Base-by-base conservation (phyloP, 1,284 basidiomycete genomes). In the Macrocystidia cucumis region DNA sequence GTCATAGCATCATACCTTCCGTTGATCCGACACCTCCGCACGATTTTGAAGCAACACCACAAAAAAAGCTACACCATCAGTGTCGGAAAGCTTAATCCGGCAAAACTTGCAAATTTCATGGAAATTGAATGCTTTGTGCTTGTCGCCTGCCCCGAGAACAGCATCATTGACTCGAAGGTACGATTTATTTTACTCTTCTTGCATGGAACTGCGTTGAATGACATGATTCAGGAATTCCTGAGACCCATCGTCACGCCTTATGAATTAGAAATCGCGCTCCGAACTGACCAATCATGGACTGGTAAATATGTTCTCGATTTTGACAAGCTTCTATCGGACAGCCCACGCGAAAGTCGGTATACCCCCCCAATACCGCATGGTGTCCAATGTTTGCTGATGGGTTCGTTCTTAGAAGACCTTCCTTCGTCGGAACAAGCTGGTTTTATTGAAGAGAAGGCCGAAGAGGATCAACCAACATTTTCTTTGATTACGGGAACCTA, bases 81-180 rank as follows among this genome's bases (percentile, higher is more conserved):
- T 32, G 95, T 98, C 0, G 96, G 96, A 20, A 92, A 97, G 58
- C 72, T 97, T 38, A 97, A 91, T 49, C 95, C 95, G 0, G 78
- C 92, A 11, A 98, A 98, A 53, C 68, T 99, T 21, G 95, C 85
- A 8, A 98, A 98, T 55, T 98, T 98, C 56, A 74, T 90, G 49
- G 93, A 98, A 56, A 84, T 99, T 34, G 95, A 98, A 53, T 93
- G 91, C 50, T 98, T 93, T 50, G 84, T 98, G 4, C 70, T 98
- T 39, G 84, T 97, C 1, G 93, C 93, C 1, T 98, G 95, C 58
- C 84, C 85, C 0, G 95, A 98, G 55, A 95, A 95, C 48, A 91
- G 87, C 33, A 57, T 98, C 24, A 74, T 96, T 11, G 90, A 96
- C 32, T 72, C 84, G 0, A 89, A 85, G 63, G 86, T 82, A 29